A percentile compares a stretch with the other conserved stretches of the same genome.
phyloP scores from a whole-genome alignment of 2,329 filamentous ascomycete species.

The Cytospora leucostoma region DNA sequence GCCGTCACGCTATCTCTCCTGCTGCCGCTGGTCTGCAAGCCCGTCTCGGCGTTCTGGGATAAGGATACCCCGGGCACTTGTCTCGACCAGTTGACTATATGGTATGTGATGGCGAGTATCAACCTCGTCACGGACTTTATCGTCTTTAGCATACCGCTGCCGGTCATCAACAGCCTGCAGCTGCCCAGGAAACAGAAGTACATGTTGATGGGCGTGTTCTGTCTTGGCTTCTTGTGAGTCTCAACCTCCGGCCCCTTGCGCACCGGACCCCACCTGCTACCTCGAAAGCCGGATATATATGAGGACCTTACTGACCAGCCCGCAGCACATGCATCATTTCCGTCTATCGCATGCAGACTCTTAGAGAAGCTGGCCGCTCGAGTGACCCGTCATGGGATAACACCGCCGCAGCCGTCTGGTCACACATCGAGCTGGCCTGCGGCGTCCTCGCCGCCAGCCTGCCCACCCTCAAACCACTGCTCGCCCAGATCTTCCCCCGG shows the following conservation, averaged over 20 bases:
- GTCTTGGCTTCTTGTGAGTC: slow-evolving; percentile 35
- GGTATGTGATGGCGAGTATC: slow-evolving; percentile 31
- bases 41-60: slow-evolving; percentile 33
- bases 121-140: slow-evolving; percentile 33
- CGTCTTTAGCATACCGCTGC: slow-evolving; percentile 34
- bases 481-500: slow-evolving; percentile 31
- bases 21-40: slow-evolving; percentile 31
- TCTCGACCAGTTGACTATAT: slow-evolving; percentile 33
- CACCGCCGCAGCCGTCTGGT: slow-evolving; percentile 36
- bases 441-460: slow-evolving; percentile 35
- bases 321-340: slow-evolving; percentile 35
- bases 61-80: slow-evolving; percentile 28
- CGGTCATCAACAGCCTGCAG: slow-evolving; percentile 32
- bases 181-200: slow-evolving; percentile 33
- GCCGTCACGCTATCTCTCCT: slow-evolving; percentile 30
- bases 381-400: slow-evolving; percentile 35
- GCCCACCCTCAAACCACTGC: slow-evolving; percentile 35
- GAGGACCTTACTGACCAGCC: not conserved
- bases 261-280: not conserved
- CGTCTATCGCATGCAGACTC: slow-evolving; percentile 33
- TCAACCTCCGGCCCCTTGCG: not conserved
- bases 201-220: slow-evolving; percentile 32
- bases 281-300: too few relatives aligned
- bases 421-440: slow-evolving; percentile 35
- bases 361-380: slow-evolving; percentile 30